Evolutionary conservation across 2,329 filamentous ascomycete genomes (phyloP).

Genomic region (Sporothrix pallida): DNA sequence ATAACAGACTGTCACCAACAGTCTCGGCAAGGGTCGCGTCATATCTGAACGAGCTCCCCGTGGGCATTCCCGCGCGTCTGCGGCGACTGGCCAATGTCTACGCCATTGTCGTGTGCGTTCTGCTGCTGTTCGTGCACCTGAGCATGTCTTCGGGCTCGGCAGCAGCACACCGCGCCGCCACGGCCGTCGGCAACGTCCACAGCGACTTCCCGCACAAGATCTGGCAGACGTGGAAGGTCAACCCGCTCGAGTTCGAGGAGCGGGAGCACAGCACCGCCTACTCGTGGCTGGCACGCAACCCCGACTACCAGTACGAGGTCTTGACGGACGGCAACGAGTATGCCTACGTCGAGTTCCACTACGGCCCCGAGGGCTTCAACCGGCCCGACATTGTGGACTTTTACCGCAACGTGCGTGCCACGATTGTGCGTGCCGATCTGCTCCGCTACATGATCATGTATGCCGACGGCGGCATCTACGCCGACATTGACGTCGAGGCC

Average conservation of each 20-base stretch:
- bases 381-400: conserved; percentile 68
- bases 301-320: conserved; percentile 69
- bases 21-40: background rate
- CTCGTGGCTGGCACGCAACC: conserved; percentile 71
- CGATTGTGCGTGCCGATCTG: conserved; percentile 71
- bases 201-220: conserved; percentile 69
- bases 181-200: conserved; percentile 15
- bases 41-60: conserved; percentile 12
- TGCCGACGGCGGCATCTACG: conserved; percentile 63
- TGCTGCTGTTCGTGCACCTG: conserved; percentile 32
- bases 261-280: conserved; percentile 64
- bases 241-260: conserved; percentile 69
- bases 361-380: conserved; percentile 68
- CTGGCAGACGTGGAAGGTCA: conserved; percentile 78
- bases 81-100: conserved; percentile 36
- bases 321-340: conserved; percentile 72
- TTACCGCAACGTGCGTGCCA: conserved; percentile 64
- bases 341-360: conserved; percentile 71
- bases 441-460: conserved; percentile 72
- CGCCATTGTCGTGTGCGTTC: conserved; percentile 29
- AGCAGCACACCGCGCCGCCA: conserved; percentile 17
- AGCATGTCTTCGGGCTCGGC: conserved; percentile 9
- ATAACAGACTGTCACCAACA: background rate
- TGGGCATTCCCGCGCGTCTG: conserved; percentile 33
- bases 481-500: conserved; percentile 53